Evolutionary conservation across 805 yeast genomes (phyloP), one percentile per base, ranked within the genome.

Genomic region (Barnettozyma wickerhamii): DNA sequence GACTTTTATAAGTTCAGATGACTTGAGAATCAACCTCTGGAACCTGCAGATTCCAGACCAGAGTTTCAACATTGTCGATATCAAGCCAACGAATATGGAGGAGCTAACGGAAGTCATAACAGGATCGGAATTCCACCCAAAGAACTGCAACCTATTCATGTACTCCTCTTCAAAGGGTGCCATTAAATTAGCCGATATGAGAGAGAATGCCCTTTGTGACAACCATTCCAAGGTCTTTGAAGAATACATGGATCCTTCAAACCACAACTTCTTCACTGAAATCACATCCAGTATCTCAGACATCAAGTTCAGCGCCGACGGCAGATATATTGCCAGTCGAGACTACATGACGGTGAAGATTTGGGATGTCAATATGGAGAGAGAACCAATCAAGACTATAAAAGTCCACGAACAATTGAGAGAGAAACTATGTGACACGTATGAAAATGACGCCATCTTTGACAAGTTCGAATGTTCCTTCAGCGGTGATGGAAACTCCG

Each of bases 341-440:
- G 99, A 93, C 71, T 93, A 93, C 64, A 78, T 93, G 85, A 87
- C 96, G 10, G 96, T 91, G 26, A 93, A 93, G 66, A 84, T 93
- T 52, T 93, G 99, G 99, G 99, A 93, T 69, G 75, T 93, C 47
- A 88, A 88, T 50, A 93, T 93, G 99, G 96, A 93, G 65, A 82
- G 81, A 50, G 87, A 84, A 63, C 99, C 99, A 28, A 67, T 95
- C 43, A 88, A 88, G 64, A 90, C 97, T 13, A 90, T 93, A 47
- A 88, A 88, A 60, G 89, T 95, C 49, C 99, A 93, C 65, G 98
- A 93, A 62, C 95, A 87, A 62, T 76, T 93, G 58, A 79, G 96
- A 54, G 96, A 89, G 57, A 74, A 91, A 58, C 71, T 93, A 58
- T 91, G 98, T 68, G 97, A 95, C 63, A 89, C 98, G 33, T 93